phyloP scores from a whole-genome alignment of 805 yeast genomes.

The Barnettozyma populi region DNA sequence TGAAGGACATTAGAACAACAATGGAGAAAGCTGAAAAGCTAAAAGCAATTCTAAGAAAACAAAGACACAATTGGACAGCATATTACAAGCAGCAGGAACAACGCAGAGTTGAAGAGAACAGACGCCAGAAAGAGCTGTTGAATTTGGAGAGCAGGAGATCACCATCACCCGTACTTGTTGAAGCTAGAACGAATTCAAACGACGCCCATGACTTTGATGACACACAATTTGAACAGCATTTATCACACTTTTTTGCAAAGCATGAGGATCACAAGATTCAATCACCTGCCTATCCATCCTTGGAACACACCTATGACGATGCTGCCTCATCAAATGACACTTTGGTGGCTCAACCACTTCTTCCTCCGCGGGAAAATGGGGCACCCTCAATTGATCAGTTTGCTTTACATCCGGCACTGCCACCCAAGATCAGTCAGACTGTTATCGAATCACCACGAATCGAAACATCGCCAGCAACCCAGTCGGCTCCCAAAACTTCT shows the following conservation, averaged over 20 bases:
- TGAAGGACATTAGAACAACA: slow-evolving; percentile 19
- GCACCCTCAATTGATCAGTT: slow-evolving; percentile 3
- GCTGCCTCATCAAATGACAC: slow-evolving; percentile 3
- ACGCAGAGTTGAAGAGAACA: slow-evolving; percentile 14
- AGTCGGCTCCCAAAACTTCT: neutral
- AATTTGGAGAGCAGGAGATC: neutral
- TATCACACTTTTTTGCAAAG: slow-evolving; percentile 12
- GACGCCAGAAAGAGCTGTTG: neutral
- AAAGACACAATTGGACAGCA: slow-evolving; percentile 24
- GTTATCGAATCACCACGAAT: neutral
- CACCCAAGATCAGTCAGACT: slow-evolving; percentile 2
- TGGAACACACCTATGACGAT: slow-evolving; percentile 8
- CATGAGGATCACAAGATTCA: slow-evolving; percentile 2
- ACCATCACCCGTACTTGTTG: neutral
- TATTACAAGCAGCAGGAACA: slow-evolving; percentile 23
- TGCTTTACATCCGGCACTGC: slow-evolving; percentile 1
- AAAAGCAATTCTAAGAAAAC: slow-evolving; percentile 26
- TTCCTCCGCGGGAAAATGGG: slow-evolving; percentile 10
- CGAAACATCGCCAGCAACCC: neutral
- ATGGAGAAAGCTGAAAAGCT: slow-evolving; percentile 23
- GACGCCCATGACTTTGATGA: slow-evolving; percentile 19
- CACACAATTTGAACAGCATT: slow-evolving; percentile 12
- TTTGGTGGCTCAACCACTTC: slow-evolving; percentile 6
- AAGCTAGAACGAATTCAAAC: slow-evolving; percentile 1
- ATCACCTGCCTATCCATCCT: slow-evolving; percentile 17